phyloP scores from a whole-genome alignment of 176 grass and related monocot species.

The Phoenix dactylifera region DNA sequence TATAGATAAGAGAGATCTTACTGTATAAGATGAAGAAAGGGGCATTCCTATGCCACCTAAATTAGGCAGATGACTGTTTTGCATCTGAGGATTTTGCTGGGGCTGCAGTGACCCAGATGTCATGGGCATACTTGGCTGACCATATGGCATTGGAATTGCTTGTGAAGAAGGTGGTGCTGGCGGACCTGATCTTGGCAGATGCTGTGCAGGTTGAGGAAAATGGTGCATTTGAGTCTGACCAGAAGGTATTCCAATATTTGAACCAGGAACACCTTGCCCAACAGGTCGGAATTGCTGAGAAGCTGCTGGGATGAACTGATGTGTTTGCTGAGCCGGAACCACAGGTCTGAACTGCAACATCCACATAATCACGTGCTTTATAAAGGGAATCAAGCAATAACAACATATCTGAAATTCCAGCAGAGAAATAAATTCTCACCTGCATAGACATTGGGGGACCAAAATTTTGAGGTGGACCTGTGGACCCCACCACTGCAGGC shows the following conservation, averaged over 20 bases:
- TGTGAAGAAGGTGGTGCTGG: conserved; percentile 46
- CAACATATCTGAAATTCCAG: not conserved
- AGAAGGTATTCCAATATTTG: conserved; percentile 39
- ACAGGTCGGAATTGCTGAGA: conserved; percentile 46
- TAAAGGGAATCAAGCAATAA: conserved; percentile 5
- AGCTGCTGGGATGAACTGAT: conserved; percentile 42
- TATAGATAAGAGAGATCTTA: conserved; percentile 10
- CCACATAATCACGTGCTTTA: conserved; percentile 10
- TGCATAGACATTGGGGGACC: conserved; percentile 77
- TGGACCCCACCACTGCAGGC: conserved; percentile 52
- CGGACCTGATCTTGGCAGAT: conserved; percentile 35
- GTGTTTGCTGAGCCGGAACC: conserved; percentile 45
- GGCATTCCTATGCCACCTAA: conserved; percentile 40
- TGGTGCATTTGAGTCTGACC: conserved; percentile 33
- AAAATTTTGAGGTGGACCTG: conserved; percentile 61
- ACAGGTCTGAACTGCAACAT: conserved; percentile 56
- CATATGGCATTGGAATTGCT: conserved; percentile 53
- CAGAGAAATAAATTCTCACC: conserved; percentile 30
- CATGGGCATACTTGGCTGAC: conserved; percentile 46
- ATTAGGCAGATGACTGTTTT: conserved; percentile 40
- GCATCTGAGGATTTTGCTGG: conserved; percentile 23
- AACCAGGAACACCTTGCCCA: conserved; percentile 41
- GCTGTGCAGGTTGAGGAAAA: conserved; percentile 44
- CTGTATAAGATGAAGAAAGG: conserved; percentile 49
- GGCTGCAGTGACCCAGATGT: conserved; percentile 34